Percentiles rank a stretch among this genome's conserved stretches.
These are phyloP conservation scores for Cytospora paraplurivora DNA, from an alignment of 2,329 filamentous ascomycete species.

Conservation along the genomic window DNA sequence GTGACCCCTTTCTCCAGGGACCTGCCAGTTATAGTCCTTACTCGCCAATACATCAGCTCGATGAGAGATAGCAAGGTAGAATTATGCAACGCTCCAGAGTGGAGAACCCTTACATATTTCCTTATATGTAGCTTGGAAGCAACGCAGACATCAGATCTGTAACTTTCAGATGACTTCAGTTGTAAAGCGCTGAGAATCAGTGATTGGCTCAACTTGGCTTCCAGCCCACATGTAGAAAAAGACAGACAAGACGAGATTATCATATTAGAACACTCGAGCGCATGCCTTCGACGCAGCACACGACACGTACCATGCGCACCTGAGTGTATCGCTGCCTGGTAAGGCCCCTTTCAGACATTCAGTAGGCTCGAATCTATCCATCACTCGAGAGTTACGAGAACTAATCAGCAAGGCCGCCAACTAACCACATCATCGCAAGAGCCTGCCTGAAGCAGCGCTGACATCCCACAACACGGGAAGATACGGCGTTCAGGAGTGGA, in stretches of 20 bases:
- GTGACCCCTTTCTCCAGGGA: background rate
- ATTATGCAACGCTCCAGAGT: background rate
- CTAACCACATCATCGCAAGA: background rate
- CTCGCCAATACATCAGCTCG: background rate
- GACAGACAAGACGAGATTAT: too few relatives aligned
- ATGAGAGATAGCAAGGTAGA: background rate
- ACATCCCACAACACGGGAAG: background rate
- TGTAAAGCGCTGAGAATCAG: too few relatives aligned
- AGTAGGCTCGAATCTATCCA: background rate
- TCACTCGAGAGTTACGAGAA: background rate
- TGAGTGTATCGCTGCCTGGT: background rate
- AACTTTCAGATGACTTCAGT: too few relatives aligned
- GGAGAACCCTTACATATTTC: background rate
- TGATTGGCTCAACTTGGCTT: too few relatives aligned
- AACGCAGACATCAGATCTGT: too few relatives aligned
- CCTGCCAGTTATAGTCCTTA: background rate
- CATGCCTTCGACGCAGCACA: background rate
- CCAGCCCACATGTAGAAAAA: too few relatives aligned
- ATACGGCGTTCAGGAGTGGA: background rate
- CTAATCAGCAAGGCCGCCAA: background rate
- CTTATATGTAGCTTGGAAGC: too few relatives aligned
- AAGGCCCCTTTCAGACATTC: background rate
- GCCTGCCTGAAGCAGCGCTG: background rate
- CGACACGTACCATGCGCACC: background rate
- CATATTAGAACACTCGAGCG: too few relatives aligned